Evolutionary conservation across 257 asterid genomes (phyloP).

Genomic region (Gardenia jasminoides): DNA sequence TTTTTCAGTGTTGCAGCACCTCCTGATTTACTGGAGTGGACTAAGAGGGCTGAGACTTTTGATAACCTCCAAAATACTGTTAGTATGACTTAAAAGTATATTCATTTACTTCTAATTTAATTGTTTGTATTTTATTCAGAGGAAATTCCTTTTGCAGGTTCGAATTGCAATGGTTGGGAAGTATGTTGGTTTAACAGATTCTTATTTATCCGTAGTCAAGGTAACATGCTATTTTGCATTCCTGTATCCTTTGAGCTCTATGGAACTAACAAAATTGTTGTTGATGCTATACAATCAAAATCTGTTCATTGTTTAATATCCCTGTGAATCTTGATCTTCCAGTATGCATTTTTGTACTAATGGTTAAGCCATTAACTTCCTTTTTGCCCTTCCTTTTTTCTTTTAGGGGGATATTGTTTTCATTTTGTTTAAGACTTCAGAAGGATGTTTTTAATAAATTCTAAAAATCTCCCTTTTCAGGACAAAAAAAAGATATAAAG

Average conservation of each 20-base stretch:
- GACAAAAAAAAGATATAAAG: not conserved
- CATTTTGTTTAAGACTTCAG: not conserved
- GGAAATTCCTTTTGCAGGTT: slow-evolving; percentile 52
- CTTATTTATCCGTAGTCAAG: slow-evolving; percentile 97
- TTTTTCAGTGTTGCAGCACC: slow-evolving; percentile 63
- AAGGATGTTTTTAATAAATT: not conserved
- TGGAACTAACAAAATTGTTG: not conserved
- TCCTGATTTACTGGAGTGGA: slow-evolving; percentile 88
- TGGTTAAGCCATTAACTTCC: not conserved
- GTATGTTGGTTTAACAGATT: slow-evolving; percentile 91
- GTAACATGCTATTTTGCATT: slow-evolving; percentile 29
- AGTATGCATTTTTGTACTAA: not conserved
- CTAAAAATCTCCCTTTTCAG: not conserved
- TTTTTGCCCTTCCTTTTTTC: not conserved
- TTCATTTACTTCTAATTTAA: not conserved
- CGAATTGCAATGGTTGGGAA: slow-evolving; percentile 97
- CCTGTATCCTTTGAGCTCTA: slow-evolving; percentile 15
- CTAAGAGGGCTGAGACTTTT: slow-evolving; percentile 76
- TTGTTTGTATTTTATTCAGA: slow-evolving; percentile 14
- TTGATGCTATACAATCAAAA: not conserved
- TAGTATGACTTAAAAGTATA: slow-evolving; percentile 30
- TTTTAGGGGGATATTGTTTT: too few relatives aligned
- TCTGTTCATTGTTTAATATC: not conserved
- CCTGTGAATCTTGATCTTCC: not conserved
- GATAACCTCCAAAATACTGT: slow-evolving; percentile 82